Base-by-base conservation (phyloP, 805 yeast genomes). In the Pichia gijzeniarum region DNA sequence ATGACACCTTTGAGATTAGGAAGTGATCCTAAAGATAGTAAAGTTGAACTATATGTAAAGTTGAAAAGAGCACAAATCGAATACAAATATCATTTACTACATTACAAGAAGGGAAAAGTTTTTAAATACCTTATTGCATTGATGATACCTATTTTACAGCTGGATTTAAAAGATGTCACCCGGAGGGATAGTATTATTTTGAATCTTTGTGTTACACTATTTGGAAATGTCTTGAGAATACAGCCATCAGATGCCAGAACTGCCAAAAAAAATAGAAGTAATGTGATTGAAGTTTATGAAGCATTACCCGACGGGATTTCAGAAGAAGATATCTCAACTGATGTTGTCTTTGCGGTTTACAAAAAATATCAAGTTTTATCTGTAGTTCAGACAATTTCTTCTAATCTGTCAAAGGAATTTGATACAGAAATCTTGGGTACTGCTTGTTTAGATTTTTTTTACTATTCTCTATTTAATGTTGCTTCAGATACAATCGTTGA, bases 1-100 rank as follows among this genome's bases (percentile, higher is more conserved):
- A 85, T 96, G 0, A 85, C 95, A 86, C 98, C 98, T 0, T 60
- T 85, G 5, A 79, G 79, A 30, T 60, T 87, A n/a, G 28, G 21
- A 3, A 74, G 69, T 42, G 64, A 76, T n/a, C 73, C 81, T 3
- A 69, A 76, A n/a, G 73, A 82, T 3, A 68, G 82, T 0, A 69
- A 68, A 18, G 77, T 76, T 44, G 87, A 85, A 54, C 69, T 77
- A 35, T 82, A 75, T 57, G 69, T 81, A 9, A 77, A 77, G 43
- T 67, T 90, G 40, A 78, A 79, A 51, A 79, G 76, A 48, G 75
- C 80, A 22, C 96, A 89, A 51, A 55, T 82, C 25, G 56, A 63
- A 4, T 93, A 91, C 62, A 93, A 91, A 60, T 78, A 79, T 48
- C 74, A 74, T 3, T 68, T 90, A 2, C 59, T 93, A 33, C 61